Conservation (phyloP, 306 rosid genomes). For the Calophaca sinica region DNA sequence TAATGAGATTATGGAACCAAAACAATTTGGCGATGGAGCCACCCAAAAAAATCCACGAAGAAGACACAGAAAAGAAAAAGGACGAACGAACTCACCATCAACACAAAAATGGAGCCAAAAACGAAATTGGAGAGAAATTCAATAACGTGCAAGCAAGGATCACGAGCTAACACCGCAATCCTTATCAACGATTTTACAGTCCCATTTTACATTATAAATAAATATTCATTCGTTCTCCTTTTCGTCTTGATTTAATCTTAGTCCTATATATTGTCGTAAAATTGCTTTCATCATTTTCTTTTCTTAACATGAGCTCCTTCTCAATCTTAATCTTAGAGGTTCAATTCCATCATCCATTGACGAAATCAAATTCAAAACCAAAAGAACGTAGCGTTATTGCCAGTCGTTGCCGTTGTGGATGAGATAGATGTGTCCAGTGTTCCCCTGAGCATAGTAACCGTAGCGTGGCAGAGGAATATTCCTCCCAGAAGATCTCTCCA, state of each 20-base stretch:
- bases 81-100: constrained; percentile 56
- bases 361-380: background rate
- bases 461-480: constrained; percentile 56
- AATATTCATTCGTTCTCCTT: constrained; percentile 8
- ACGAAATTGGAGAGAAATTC: constrained; percentile 60
- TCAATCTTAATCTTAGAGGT: constrained; percentile 3
- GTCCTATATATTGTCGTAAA: background rate
- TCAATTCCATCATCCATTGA: constrained; percentile 25
- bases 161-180: constrained; percentile 54
- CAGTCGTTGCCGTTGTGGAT: constrained; percentile 79
- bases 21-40: constrained; percentile 33
- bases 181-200: constrained; percentile 58
- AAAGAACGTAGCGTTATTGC: constrained; percentile 52
- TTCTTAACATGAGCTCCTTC: background rate
- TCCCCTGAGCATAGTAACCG: constrained; percentile 58
- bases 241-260: constrained; percentile 10
- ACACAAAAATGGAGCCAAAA: constrained; percentile 38
- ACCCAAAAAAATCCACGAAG: background rate
- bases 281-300: constrained; percentile 20
- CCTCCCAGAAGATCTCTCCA: constrained; percentile 53
- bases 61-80: constrained; percentile 27
- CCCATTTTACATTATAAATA: constrained; percentile 55
- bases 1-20: constrained; percentile 24
- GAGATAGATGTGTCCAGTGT: constrained; percentile 57
- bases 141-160: constrained; percentile 63